These are phyloP conservation scores for Boletellus sp. DNA, from an alignment of 1,284 basidiomycete genomes.

Conservation along the genomic window DNA sequence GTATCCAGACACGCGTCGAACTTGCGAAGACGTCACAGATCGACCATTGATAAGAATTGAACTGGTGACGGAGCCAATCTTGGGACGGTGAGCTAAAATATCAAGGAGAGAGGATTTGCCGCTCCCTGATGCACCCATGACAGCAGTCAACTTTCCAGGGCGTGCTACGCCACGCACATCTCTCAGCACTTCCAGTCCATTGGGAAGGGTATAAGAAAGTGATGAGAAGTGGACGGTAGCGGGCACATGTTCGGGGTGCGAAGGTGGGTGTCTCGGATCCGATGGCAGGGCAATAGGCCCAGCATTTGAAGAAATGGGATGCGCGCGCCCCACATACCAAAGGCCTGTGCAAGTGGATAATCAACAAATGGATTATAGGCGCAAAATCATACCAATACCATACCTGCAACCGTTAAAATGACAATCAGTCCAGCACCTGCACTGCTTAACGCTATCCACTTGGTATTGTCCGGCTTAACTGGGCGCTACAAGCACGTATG, in stretches of 20 bases:
- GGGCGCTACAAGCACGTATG: slow-evolving; percentile 48
- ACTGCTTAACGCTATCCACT: slow-evolving; percentile 81
- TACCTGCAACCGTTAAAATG: slow-evolving; percentile 54
- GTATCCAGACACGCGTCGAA: slow-evolving; percentile 85
- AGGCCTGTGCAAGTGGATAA: slow-evolving; percentile 50
- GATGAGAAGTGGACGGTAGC: slow-evolving; percentile 87
- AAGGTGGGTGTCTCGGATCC: slow-evolving; percentile 30
- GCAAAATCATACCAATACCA: slow-evolving; percentile 9
- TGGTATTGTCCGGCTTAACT: slow-evolving; percentile 74
- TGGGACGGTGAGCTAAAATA: slow-evolving; percentile 87
- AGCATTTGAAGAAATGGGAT: slow-evolving; percentile 48
- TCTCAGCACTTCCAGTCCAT: slow-evolving; percentile 68
- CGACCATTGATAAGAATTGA: slow-evolving; percentile 85
- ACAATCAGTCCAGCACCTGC: slow-evolving; percentile 73
- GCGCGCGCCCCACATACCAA: slow-evolving; percentile 84
- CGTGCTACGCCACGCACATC: slow-evolving; percentile 79
- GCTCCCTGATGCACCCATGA: slow-evolving; percentile 95
- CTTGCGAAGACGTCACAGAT: slow-evolving; percentile 70
- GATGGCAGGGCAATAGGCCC: slow-evolving; percentile 61
- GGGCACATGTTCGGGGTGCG: slow-evolving; percentile 79
- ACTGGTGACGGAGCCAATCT: slow-evolving; percentile 77
- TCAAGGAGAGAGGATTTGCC: slow-evolving; percentile 97
- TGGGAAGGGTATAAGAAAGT: slow-evolving; percentile 75
- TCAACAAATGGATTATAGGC: background rate
- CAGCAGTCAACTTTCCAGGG: slow-evolving; percentile 88